Percentiles rank a stretch among this genome's conserved stretches.
These are phyloP conservation scores for Fusarium sp. DNA, from an alignment of 2,329 filamentous ascomycete genomes.

Conservation along the genomic window DNA sequence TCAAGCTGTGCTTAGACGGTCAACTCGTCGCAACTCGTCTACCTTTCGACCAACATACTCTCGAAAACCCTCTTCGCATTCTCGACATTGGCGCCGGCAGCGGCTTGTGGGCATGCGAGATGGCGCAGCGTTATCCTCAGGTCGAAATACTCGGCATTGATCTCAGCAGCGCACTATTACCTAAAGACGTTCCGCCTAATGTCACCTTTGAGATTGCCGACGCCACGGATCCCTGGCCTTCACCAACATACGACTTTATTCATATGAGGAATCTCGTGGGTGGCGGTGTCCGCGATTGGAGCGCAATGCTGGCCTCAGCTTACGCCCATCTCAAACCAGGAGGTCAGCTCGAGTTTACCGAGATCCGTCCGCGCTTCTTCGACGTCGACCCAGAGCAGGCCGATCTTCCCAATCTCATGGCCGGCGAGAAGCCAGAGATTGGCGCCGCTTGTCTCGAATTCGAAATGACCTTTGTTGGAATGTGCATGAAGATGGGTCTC, in stretches of 20 bases:
- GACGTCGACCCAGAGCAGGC: slow-evolving; percentile 50
- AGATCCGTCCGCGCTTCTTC: slow-evolving; percentile 55
- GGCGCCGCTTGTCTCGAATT: slow-evolving; percentile 50
- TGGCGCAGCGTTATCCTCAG: slow-evolving; percentile 55
- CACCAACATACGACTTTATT: slow-evolving; percentile 54
- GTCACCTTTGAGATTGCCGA: slow-evolving; percentile 70
- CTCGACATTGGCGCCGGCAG: slow-evolving; percentile 58
- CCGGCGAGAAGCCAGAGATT: slow-evolving; percentile 35
- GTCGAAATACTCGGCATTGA: slow-evolving; percentile 56
- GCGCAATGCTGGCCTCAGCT: slow-evolving; percentile 49
- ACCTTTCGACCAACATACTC: slow-evolving; percentile 41
- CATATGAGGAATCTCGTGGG: slow-evolving; percentile 58
- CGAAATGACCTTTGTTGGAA: slow-evolving; percentile 46
- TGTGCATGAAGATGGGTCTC: slow-evolving; percentile 47
- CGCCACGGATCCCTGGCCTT: slow-evolving; percentile 60
- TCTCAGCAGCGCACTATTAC: slow-evolving; percentile 55
- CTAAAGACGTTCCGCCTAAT: slow-evolving; percentile 65
- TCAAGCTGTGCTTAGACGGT: slow-evolving; percentile 50
- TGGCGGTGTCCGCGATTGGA: slow-evolving; percentile 59
- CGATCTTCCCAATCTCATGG: slow-evolving; percentile 15
- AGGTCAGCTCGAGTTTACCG: slow-evolving; percentile 59
- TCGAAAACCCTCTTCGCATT: slow-evolving; percentile 45
- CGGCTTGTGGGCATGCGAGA: slow-evolving; percentile 58
- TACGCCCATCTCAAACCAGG: slow-evolving; percentile 57
- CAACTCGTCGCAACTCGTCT: slow-evolving; percentile 48